Evolutionary conservation across 192 early-diverging fungal species (phyloP).

Genomic region (Tieghemiomyces parasiticus): DNA sequence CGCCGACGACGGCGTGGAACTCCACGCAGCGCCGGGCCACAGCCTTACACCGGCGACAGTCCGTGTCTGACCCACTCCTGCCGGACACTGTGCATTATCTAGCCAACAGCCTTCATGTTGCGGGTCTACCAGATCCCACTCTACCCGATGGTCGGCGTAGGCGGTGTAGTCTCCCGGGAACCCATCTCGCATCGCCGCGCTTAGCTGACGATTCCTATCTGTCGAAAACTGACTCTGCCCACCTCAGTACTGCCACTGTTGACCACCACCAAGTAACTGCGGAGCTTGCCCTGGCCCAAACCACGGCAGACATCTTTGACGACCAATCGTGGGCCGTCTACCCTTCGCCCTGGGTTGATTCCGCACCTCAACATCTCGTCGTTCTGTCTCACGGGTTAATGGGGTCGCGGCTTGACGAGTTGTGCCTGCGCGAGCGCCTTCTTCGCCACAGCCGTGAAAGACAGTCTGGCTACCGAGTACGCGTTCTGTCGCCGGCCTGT

Average conservation of each 20-base stretch:
- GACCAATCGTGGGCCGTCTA: background rate
- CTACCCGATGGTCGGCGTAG: too few species aligned
- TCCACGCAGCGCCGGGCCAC: background rate
- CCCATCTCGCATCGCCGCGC: too few species aligned
- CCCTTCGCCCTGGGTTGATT: background rate
- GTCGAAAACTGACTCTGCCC: too few species aligned
- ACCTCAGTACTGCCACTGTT: too few species aligned
- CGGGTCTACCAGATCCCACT: background rate
- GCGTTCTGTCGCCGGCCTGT: background rate
- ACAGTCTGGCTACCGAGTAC: background rate
- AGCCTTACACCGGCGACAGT: background rate
- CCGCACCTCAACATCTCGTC: background rate
- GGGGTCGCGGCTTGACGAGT: conserved; percentile 9
- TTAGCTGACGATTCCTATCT: too few species aligned
- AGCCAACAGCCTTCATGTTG: background rate
- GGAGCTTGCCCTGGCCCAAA: background rate
- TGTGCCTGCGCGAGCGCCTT: conserved; percentile 4
- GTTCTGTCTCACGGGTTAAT: conserved; percentile 8
- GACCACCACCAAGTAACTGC: background rate
- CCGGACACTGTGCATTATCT: background rate
- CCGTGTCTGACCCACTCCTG: background rate
- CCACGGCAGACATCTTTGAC: background rate
- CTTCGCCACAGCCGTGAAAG: too few species aligned
- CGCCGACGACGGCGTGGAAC: background rate
- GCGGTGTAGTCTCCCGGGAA: too few species aligned